Base-by-base conservation (phyloP, 2,329 filamentous ascomycete genomes). In the Trichoderma atroviride region DNA sequence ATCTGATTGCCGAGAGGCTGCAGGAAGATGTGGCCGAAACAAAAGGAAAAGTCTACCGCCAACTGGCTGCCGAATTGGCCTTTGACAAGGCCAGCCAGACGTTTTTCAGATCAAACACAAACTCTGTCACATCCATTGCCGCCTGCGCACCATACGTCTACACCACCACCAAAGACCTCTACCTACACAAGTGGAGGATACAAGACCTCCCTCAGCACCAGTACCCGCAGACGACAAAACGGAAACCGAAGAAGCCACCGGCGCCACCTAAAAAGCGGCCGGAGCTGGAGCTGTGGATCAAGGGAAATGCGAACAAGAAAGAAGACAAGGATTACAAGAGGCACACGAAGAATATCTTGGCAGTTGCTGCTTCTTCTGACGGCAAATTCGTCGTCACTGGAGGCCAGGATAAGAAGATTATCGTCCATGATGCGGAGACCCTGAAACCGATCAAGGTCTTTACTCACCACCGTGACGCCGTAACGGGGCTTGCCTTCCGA, bases 301-400 rank as follows among this genome's bases (percentile, higher is more conserved):
- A 87, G 77, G 92, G 88, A 55, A 85, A 89, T 73, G 83, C 82
- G 69, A 85, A 83, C 70, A 89, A 88, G 76, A 82, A 83, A 53
- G 86, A 87, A 64, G 89, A 93, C 76, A 85, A 85, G 75, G 81
- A 83, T 76, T 95, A 90, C 74, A 86, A 92, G 74, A 91, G 94
- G 14, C 96, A 98, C 77, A 91, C 90, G 0, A 91, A 87, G 43
- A 86, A 88, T 31, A 97, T 99, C 31, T 83, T 97, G 60, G 89
- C 90, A 53, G 90, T 98, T 35, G 94, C 94, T 0, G 92, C 93
- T 24, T 97, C 93, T 0, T 88, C 93, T 57, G 94, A 97, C 70
- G 96, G 96, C 40, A 93, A 92, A 78, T 98, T 90, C 73, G 89
- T 99, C 62, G 96, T 92, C 9, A 98, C 96, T 0, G 96, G 95